These are phyloP conservation scores for Fragaria nilgerrensis DNA, from an alignment of 306 rosid genomes.

Conservation along the genomic window DNA sequence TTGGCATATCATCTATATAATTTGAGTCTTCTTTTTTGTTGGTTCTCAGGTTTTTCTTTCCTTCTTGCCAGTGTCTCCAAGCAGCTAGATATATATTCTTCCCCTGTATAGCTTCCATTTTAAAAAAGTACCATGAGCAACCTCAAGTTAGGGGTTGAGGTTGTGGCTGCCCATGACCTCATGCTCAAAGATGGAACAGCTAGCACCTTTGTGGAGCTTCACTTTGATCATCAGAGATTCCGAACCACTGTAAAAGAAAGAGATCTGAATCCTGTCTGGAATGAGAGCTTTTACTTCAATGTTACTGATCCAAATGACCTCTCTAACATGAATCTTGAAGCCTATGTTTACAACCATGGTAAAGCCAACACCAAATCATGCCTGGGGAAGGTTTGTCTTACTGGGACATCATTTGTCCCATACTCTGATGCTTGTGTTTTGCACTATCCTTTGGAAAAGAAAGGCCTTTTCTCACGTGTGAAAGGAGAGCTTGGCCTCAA, in stretches of 20 bases:
- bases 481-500: constrained; percentile 94
- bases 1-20: neutral
- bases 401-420: constrained; percentile 80
- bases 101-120: constrained; percentile 2
- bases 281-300: constrained; percentile 79
- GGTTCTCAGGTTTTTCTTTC: constrained; percentile 32
- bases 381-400: constrained; percentile 73
- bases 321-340: constrained; percentile 61
- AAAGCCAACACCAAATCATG: constrained; percentile 38
- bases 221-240: constrained; percentile 68
- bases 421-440: constrained; percentile 74
- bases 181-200: constrained; percentile 71
- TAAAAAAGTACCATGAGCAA: constrained; percentile 48
- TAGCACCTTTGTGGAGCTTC: constrained; percentile 74
- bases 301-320: constrained; percentile 64
- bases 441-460: constrained; percentile 86
- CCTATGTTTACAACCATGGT: constrained; percentile 43
- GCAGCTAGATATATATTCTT: constrained; percentile 16
- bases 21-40: constrained; percentile 16
- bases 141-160: constrained; percentile 80
- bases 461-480: constrained; percentile 46
- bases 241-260: constrained; percentile 66
- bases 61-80: constrained; percentile 11
- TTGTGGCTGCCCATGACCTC: constrained; percentile 79
- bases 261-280: constrained; percentile 84